phyloP scores from a whole-genome alignment of 208 protist species.

The Novymonas esmeraldas region DNA sequence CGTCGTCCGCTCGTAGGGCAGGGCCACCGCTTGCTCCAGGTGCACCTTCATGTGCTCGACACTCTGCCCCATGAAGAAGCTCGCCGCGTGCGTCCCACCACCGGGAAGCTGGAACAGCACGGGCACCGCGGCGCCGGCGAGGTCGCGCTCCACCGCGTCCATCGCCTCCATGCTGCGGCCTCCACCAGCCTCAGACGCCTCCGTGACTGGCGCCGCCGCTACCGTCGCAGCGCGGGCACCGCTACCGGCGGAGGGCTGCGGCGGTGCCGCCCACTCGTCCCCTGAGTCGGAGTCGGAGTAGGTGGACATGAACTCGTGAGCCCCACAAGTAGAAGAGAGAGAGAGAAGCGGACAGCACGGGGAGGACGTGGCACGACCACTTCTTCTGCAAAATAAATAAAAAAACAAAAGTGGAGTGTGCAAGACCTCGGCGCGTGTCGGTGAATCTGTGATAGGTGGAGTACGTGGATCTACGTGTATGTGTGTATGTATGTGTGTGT shows the following conservation, averaged over 20 bases:
- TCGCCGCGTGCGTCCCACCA: conserved; percentile 29
- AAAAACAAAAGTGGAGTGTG: no score
- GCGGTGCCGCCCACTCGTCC: conserved; percentile 76
- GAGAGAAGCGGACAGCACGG: not conserved
- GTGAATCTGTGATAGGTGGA: no score
- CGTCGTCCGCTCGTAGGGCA: conserved; percentile 67
- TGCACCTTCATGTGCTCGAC: conserved; percentile 76
- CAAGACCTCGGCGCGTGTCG: no score
- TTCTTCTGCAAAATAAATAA: not conserved
- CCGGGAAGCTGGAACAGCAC: conserved; percentile 57
- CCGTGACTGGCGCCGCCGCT: not conserved
- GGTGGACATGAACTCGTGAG: not conserved
- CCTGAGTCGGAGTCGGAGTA: conserved; percentile 45
- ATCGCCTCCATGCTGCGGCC: conserved; percentile 35
- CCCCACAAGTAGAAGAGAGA: not conserved
- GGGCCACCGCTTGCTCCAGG: conserved; percentile 63
- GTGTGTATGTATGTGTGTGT: not conserved
- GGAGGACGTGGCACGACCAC: not conserved
- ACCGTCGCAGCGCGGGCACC: conserved; percentile 1
- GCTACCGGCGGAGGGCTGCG: conserved; percentile 7
- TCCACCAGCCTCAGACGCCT: conserved; percentile 1
- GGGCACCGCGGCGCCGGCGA: conserved; percentile 52
- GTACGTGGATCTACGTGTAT: not conserved
- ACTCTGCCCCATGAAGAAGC: conserved; percentile 83
- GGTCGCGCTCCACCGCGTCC: conserved; percentile 67